Evolutionary conservation across 768 basidiomycete species (phyloP), one percentile per base, ranked within the genome.

Genomic region (Leccinum broughii): DNA sequence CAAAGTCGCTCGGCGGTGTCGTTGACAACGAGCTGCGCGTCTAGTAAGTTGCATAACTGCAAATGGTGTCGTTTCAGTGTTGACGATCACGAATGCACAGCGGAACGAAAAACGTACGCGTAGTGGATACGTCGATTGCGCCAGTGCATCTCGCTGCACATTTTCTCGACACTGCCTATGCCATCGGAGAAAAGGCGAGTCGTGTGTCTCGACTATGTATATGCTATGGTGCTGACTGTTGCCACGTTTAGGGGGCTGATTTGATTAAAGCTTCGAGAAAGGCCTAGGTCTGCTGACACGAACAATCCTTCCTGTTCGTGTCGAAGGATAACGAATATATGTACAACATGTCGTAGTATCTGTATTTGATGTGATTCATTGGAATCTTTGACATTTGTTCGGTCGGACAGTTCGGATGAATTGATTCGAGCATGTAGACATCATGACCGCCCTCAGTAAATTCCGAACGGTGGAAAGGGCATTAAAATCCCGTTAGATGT

Each of bases 161-260:
- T 50, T 26, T 67, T 7, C 54, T 64, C 30, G 65, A 66, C 3
- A 66, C 64, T 14, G 65, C 64, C 2, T 66, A 66, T 51, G 65
- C 64, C 9, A 65, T 65, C 3, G 64, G 64, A 35, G 64, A 66
- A 37, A 68, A 57, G 59, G 65, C 28, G 30, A 61, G 51, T 0
- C 6, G 17, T 48, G 22, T 32, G 7, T 44, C 34, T 6, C 14
- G 24, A 32, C 51, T 26, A 2, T 35, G 11, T 35, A 35, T 9
- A 26, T 8, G 34, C 14, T 48, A 20, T 14, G 32, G 51, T 2
- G 9, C 32, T 60, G 24, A 66, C 15, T 17, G 13, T n/a, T 32
- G 34, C 32, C 30, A 32, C 3, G 17, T 13, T 54, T 32, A 66
- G 66, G 66, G 49, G 52, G 50, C 62, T 15, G 57, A 51, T 3